These are phyloP conservation scores for Flueggea neowawraea DNA, from an alignment of 441 rosid genomes.

Conservation along the genomic window DNA sequence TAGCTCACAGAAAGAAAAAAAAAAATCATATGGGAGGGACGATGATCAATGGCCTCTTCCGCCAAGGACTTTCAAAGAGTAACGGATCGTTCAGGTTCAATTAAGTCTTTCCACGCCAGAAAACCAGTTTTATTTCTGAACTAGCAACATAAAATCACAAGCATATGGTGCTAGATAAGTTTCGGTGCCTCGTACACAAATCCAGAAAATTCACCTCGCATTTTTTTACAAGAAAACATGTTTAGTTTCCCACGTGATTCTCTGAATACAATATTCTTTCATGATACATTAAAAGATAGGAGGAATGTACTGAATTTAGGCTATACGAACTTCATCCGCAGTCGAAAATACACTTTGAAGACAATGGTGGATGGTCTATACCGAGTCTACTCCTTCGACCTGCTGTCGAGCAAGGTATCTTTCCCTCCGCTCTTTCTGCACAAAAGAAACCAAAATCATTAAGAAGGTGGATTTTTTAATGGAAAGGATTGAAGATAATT, in stretches of 20 bases:
- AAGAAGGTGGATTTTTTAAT: too few species aligned
- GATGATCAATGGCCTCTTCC: too few species aligned
- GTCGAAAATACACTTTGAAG: constrained; percentile 5
- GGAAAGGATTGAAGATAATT: too few species aligned
- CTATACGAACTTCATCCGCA: constrained; percentile 9
- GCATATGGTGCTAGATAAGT: constrained; percentile 29
- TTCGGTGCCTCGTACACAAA: constrained; percentile 15
- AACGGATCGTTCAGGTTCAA: too few species aligned
- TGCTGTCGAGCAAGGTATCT: constrained; percentile 57
- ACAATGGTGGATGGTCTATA: constrained; percentile 16
- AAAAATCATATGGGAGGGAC: too few species aligned
- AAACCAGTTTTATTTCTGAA: constrained; percentile 7
- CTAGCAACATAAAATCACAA: constrained; percentile 16
- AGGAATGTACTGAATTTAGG: constrained; percentile 17
- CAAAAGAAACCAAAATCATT: neutral
- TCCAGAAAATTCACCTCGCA: constrained; percentile 24
- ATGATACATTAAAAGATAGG: constrained; percentile 19
- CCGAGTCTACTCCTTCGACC: constrained; percentile 39
- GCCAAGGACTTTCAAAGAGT: too few species aligned
- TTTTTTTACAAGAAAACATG: constrained; percentile 22
- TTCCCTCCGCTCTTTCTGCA: constrained; percentile 59
- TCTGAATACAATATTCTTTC: constrained; percentile 15
- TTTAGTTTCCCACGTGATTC: constrained; percentile 19
- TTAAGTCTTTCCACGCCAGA: neutral
- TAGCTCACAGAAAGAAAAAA: too few species aligned